phyloP scores from a whole-genome alignment of 176 grass and related monocot species.

The Lolium rigidum region DNA sequence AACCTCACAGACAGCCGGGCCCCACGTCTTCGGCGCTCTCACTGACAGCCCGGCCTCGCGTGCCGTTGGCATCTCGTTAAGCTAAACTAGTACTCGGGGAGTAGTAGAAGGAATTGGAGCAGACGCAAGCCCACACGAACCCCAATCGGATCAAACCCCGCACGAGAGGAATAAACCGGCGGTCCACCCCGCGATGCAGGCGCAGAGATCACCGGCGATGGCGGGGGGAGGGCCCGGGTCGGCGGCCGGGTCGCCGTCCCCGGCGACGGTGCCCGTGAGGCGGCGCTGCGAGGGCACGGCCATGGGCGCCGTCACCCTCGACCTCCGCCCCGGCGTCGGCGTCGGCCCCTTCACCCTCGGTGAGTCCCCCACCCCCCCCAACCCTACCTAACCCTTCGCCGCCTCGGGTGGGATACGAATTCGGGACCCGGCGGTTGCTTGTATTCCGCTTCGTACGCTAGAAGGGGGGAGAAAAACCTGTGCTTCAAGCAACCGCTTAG shows the following conservation, averaged over 20 bases:
- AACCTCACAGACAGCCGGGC: conserved; percentile 8
- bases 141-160: conserved; percentile 32
- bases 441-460: background rate
- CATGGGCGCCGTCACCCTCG: conserved; percentile 94
- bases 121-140: conserved; percentile 51
- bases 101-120: conserved; percentile 40
- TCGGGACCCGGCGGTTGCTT: conserved; percentile 21
- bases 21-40: background rate
- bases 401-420: conserved; percentile 9
- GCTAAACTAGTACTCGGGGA: background rate
- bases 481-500: conserved; percentile 24
- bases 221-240: conserved; percentile 27
- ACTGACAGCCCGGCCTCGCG: background rate
- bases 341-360: conserved; percentile 91
- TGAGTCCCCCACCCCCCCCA: conserved; percentile 31
- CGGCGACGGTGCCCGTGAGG: conserved; percentile 52
- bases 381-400: conserved; percentile 9
- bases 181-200: conserved; percentile 44
- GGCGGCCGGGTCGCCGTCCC: conserved; percentile 46
- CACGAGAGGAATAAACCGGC: conserved; percentile 36
- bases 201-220: conserved; percentile 59
- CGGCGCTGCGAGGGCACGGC: conserved; percentile 84
- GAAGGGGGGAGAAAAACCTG: background rate
- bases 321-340: conserved; percentile 87
- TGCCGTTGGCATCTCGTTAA: conserved; percentile 47